Conservation (phyloP, 805 yeast genomes). For the Wickerhamiella galacta region DNA sequence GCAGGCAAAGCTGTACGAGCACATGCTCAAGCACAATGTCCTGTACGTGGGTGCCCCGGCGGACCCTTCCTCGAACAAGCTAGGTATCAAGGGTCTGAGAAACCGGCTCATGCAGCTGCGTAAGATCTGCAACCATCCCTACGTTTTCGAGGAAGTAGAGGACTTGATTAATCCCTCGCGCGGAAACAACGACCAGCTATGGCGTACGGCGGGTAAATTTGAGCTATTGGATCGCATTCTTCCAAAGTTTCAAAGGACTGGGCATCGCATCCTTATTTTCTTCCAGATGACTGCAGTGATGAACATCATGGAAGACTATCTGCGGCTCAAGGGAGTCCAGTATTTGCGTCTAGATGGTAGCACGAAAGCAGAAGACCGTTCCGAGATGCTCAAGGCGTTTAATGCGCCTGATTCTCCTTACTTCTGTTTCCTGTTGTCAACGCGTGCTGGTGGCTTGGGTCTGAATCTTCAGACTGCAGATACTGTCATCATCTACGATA, state of each 20-base stretch:
- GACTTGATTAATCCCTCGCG: constrained; percentile 56
- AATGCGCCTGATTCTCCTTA: constrained; percentile 76
- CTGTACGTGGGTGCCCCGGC: constrained; percentile 47
- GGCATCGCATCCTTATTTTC: constrained; percentile 81
- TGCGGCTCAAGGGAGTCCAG: constrained; percentile 51
- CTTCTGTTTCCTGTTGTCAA: constrained; percentile 73
- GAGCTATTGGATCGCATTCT: constrained; percentile 75
- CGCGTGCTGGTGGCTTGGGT: constrained; percentile 98
- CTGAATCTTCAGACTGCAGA: constrained; percentile 92
- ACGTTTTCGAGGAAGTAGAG: constrained; percentile 89
- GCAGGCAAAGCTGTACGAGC: constrained; percentile 71
- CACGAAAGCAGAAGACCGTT: constrained; percentile 91
- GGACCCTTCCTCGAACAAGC: constrained; percentile 22
- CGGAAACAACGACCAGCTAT: constrained; percentile 54
- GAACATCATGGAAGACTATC: constrained; percentile 96
- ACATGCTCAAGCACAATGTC: constrained; percentile 75
- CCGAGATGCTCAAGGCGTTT: constrained; percentile 57
- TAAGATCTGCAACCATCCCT: constrained; percentile 95
- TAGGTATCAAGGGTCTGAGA: constrained; percentile 69
- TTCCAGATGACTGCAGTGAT: constrained; percentile 97
- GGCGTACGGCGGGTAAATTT: constrained; percentile 93
- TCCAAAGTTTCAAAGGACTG: constrained; percentile 71
- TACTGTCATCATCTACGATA: constrained; percentile 90
- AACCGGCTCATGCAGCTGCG: constrained; percentile 92
- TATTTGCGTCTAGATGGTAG: constrained; percentile 88